Percentiles rank a stretch among this genome's conserved stretches.
Conservation (phyloP, 1,139 yeast genomes). For the Pneumocystis wakefieldiae region DNA sequence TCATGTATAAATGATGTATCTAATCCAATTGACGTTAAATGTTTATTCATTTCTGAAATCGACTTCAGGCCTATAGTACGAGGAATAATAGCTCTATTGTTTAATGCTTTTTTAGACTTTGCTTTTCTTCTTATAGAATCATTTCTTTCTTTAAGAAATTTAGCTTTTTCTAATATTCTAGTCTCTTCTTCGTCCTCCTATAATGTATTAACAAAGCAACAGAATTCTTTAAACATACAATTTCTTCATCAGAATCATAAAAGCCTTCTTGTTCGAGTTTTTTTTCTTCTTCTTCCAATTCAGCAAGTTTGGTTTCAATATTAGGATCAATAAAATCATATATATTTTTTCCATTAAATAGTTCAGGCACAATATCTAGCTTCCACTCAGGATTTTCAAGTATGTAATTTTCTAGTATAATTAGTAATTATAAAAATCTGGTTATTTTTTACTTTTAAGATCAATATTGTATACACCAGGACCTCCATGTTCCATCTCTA, state of each 20-base stretch:
- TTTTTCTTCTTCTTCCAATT: conserved; percentile 94
- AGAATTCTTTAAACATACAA: conserved; percentile 13
- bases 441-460: conserved; percentile 33
- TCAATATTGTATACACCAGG: conserved; percentile 95
- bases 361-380: conserved; percentile 92
- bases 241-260: conserved; percentile 65
- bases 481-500: conserved; percentile 92
- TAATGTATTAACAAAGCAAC: not conserved
- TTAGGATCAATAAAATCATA: conserved; percentile 96
- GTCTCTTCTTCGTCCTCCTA: conserved; percentile 40
- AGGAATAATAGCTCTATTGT: conserved; percentile 78
- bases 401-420: conserved; percentile 51
- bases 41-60: conserved; percentile 67
- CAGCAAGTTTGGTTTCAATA: conserved; percentile 80
- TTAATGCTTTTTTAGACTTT: conserved; percentile 66
- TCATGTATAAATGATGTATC: conserved; percentile 49
- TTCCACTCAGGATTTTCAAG: conserved; percentile 97
- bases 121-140: conserved; percentile 84
- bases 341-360: conserved; percentile 88
- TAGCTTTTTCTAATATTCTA: conserved; percentile 73
- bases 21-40: conserved; percentile 79
- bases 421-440: not conserved
- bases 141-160: conserved; percentile 91
- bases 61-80: conserved; percentile 74
- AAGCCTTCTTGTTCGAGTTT: conserved; percentile 85